phyloP scores from a whole-genome alignment of 2,329 filamentous ascomycete species.

The Apiospora aurea region DNA sequence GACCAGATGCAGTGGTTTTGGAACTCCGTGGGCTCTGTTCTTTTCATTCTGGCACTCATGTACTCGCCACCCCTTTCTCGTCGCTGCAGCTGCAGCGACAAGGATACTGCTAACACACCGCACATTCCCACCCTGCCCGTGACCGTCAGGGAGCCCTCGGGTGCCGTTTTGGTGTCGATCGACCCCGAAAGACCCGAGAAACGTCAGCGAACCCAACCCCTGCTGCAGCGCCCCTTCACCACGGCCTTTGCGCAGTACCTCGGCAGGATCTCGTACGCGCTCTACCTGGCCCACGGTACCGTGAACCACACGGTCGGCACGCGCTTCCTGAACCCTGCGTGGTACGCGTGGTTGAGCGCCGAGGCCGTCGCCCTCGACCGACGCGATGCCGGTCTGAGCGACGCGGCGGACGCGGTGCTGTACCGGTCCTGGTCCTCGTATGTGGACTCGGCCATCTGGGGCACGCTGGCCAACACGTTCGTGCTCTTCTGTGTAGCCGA shows the following conservation, averaged over 20 bases:
- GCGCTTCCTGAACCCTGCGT: slow-evolving; percentile 56
- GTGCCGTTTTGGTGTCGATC: not conserved
- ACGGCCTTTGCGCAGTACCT: slow-evolving; percentile 61
- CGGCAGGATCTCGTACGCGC: slow-evolving; percentile 65
- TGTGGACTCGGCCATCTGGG: slow-evolving; percentile 50
- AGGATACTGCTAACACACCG: not conserved
- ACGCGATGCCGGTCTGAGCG: slow-evolving; percentile 43
- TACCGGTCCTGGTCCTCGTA: slow-evolving; percentile 45
- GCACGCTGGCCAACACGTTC: slow-evolving; percentile 55
- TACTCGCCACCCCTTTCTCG: slow-evolving; percentile 31
- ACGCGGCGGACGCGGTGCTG: slow-evolving; percentile 36
- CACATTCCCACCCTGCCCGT: not conserved
- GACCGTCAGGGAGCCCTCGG: not conserved
- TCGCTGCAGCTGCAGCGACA: not conserved
- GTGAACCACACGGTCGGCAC: slow-evolving; percentile 62
- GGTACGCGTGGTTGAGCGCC: slow-evolving; percentile 51
- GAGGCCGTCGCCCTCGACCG: slow-evolving; percentile 56
- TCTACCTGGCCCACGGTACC: slow-evolving; percentile 69
- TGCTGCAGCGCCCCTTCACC: slow-evolving; percentile 60
- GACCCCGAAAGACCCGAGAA: not conserved
- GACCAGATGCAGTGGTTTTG: slow-evolving; percentile 26
- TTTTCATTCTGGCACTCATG: slow-evolving; percentile 33
- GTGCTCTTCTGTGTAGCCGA: slow-evolving; percentile 62
- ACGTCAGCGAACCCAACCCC: slow-evolving; percentile 33
- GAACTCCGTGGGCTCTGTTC: slow-evolving; percentile 25